Conservation (phyloP, 1,139 yeast species). For the Taphrina sp. region DNA sequence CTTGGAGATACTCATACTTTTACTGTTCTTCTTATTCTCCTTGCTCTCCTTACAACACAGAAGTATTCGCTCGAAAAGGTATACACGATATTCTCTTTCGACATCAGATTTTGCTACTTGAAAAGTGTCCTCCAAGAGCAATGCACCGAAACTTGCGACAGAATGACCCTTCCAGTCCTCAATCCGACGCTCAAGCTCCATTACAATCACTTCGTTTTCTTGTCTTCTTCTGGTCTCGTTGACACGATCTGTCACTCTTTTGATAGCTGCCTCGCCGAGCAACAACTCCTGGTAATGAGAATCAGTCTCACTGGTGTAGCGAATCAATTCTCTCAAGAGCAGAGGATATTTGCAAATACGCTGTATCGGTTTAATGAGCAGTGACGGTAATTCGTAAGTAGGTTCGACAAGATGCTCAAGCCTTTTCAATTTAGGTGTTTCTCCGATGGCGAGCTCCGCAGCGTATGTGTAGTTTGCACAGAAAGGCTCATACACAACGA, state of each 20-base stretch:
- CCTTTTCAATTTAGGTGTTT: slow-evolving; percentile 56
- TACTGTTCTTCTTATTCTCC: slow-evolving; percentile 34
- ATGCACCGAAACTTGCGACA: slow-evolving; percentile 76
- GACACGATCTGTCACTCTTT: slow-evolving; percentile 75
- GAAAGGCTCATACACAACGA: slow-evolving; percentile 82
- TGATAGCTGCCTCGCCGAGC: slow-evolving; percentile 66
- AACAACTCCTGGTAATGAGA: slow-evolving; percentile 67
- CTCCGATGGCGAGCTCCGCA: slow-evolving; percentile 70
- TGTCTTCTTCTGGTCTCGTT: slow-evolving; percentile 93
- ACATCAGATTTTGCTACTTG: slow-evolving; percentile 70
- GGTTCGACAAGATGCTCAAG: slow-evolving; percentile 71
- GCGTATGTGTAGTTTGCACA: slow-evolving; percentile 86
- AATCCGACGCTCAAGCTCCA: slow-evolving; percentile 68
- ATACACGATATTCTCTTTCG: slow-evolving; percentile 87
- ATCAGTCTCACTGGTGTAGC: slow-evolving; percentile 55
- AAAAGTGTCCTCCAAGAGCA: slow-evolving; percentile 72
- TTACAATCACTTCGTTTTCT: slow-evolving; percentile 73
- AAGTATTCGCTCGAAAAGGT: slow-evolving; percentile 80
- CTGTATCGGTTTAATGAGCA: slow-evolving; percentile 90
- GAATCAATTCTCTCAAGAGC: slow-evolving; percentile 69
- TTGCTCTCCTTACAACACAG: slow-evolving; percentile 65
- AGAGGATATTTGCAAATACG: slow-evolving; percentile 91
- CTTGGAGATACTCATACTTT: slow-evolving; percentile 32
- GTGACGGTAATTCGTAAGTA: slow-evolving; percentile 84
- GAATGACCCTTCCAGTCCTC: slow-evolving; percentile 94